Percentiles rank a stretch among this genome's conserved stretches.
Evolutionary conservation across 169 alveolate species (phyloP).

Genomic region (Eimeria maxima): DNA sequence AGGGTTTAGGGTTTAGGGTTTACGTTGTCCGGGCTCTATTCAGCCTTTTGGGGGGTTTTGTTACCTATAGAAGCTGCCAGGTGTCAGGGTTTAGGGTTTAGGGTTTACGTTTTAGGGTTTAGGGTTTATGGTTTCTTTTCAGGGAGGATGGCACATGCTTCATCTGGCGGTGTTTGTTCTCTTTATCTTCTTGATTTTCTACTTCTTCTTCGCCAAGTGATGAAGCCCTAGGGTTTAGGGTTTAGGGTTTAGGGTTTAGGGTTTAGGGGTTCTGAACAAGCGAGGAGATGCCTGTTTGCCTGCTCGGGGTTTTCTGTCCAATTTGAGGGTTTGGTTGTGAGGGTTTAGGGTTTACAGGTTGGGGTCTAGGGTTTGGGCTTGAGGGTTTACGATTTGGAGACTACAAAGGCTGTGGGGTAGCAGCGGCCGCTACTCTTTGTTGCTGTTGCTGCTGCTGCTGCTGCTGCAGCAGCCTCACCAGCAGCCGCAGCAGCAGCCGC

Average conservation of each 20-base stretch:
- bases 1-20: conserved; percentile 15
- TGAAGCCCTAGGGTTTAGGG: background rate
- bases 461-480: background rate
- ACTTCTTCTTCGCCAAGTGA: conserved; percentile 72
- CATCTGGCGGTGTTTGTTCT: conserved; percentile 77
- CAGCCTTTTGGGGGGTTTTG: background rate
- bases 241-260: conserved; percentile 27
- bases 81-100: background rate
- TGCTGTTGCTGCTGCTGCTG: too few relatives aligned
- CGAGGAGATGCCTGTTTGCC: background rate
- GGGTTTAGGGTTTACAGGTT: background rate
- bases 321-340: background rate
- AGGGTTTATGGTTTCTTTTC: background rate
- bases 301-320: background rate
- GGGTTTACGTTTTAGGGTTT: background rate
- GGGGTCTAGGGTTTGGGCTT: conserved; percentile 2
- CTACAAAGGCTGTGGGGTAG: background rate
- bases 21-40: background rate
- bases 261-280: background rate
- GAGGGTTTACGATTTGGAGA: background rate
- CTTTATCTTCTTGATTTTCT: conserved; percentile 69
- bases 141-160: conserved; percentile 82
- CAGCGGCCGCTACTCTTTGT: too few relatives aligned
- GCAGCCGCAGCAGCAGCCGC: background rate
- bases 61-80: background rate